Conservation (phyloP, 768 basidiomycete genomes). For the Auriscalpium orientale region DNA sequence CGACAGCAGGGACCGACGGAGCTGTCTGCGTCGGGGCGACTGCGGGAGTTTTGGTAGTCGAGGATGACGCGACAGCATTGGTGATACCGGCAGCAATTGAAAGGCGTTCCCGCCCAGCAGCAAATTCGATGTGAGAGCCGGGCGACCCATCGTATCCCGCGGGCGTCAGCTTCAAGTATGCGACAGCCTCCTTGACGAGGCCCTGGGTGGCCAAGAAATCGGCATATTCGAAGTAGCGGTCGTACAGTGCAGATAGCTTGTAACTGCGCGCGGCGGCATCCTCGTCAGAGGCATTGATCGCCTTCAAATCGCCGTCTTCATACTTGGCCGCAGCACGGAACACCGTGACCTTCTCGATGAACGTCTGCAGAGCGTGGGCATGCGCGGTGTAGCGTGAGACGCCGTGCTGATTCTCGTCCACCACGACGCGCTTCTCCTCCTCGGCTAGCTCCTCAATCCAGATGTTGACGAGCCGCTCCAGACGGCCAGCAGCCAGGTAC, state of each 20-base stretch:
- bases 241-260: conserved; percentile 82
- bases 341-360: conserved; percentile 94
- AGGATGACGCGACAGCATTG: conserved; percentile 18
- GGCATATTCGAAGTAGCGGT: conserved; percentile 93
- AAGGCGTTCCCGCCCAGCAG: conserved; percentile 39
- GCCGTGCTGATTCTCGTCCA: conserved; percentile 31
- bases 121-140: conserved; percentile 31
- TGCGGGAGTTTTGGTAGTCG: conserved; percentile 13
- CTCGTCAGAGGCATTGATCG: conserved; percentile 25
- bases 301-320: conserved; percentile 60
- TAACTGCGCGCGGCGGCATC: conserved; percentile 53
- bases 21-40: conserved; percentile 11
- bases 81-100: conserved; percentile 30
- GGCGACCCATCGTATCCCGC: conserved; percentile 62
- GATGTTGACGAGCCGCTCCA: conserved; percentile 84
- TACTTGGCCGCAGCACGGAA: conserved; percentile 86
- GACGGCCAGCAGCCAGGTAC: conserved; percentile 82
- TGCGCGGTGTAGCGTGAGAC: conserved; percentile 70
- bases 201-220: conserved; percentile 88
- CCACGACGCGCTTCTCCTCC: conserved; percentile 57
- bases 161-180: conserved; percentile 76
- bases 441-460: conserved; percentile 88
- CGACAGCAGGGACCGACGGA: conserved; percentile 16
- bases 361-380: conserved; percentile 81
- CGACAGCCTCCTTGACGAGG: conserved; percentile 73